Base-by-base conservation (phyloP, 805 yeast genomes). In the Cyberlindnera mycetangii region DNA sequence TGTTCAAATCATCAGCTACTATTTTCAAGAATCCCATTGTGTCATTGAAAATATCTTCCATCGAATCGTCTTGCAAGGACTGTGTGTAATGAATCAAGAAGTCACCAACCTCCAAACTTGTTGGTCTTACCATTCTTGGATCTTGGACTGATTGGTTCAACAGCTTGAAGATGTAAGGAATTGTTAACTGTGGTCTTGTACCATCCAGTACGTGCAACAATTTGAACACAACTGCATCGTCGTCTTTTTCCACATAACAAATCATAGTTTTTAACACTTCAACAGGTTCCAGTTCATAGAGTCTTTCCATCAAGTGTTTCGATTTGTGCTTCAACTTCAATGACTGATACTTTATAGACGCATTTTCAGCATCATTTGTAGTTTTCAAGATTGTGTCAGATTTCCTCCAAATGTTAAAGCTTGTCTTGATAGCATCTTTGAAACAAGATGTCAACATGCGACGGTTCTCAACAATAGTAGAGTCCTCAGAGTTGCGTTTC, bases 141-240 rank as follows among this genome's bases (percentile, higher is more conserved):
- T 38, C 45, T 6, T 40, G 31, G 1, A 34, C 44, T 2, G 50
- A 39, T 12, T 79, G 67, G 18, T 64, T 58, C 25, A 84, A 69
- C 0, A 86, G 69, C 45, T 76, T 71, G 52, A 87, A 69, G 5
- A 89, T 66, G 53, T 77, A 74, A 0, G 95, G 90, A 12, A 89
- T 67, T 0, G 95, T 85, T 5, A 78, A 55, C 45, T 81, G 85
- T 0, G 95, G 85, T 51, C 86, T 78, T 7, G 95, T 85, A 0
- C 93, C 92, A 64, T 90, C 97, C 39, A 90, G 66, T 2, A 85
- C 82, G 60, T 86, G 89, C n/a, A 87, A 62, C 2, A 87, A 57
- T 52, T 82, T 84, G 54, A 80, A 74, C 11, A 79, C 68, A 6
- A 75, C 55, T 7, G 61, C 52, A 20, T 54, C 53, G 5, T 41